Evolutionary conservation across 805 yeast genomes (phyloP).

Genomic region (Lipomyces orientalis): DNA sequence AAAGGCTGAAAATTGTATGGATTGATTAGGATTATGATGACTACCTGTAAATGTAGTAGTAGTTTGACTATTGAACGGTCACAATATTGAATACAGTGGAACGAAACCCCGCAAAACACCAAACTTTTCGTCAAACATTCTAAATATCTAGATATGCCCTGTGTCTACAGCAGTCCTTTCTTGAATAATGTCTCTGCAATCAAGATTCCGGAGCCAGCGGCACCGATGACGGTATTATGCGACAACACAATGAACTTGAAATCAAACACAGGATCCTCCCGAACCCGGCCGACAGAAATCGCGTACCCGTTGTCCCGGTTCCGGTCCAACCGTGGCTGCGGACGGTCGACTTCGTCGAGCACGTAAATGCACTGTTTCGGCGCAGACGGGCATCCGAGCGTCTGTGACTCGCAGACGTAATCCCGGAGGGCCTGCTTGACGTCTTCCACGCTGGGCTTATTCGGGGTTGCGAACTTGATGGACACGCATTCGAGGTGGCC

Average conservation of each 20-base stretch:
- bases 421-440: conserved; percentile 71
- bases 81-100: not conserved
- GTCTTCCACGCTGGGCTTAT: conserved; percentile 83
- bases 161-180: conserved; percentile 65
- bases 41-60: not conserved
- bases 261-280: conserved; percentile 92
- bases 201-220: conserved; percentile 97
- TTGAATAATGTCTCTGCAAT: conserved; percentile 89
- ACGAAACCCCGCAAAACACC: not conserved
- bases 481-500: conserved; percentile 98
- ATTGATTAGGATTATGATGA: not conserved
- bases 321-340: conserved; percentile 97
- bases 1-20: not conserved
- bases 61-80: not conserved
- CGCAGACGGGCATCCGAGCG: conserved; percentile 85
- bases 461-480: conserved; percentile 76
- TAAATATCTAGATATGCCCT: not conserved
- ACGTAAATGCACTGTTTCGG: conserved; percentile 92
- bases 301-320: conserved; percentile 94
- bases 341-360: conserved; percentile 88
- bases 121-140: not conserved
- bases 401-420: conserved; percentile 82
- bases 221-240: conserved; percentile 97
- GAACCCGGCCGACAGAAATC: conserved; percentile 91
- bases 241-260: conserved; percentile 96